Evolutionary conservation across 2,329 filamentous ascomycete genomes (phyloP), one percentile per base, ranked within the genome.

Genomic region (Xylaria sp.): DNA sequence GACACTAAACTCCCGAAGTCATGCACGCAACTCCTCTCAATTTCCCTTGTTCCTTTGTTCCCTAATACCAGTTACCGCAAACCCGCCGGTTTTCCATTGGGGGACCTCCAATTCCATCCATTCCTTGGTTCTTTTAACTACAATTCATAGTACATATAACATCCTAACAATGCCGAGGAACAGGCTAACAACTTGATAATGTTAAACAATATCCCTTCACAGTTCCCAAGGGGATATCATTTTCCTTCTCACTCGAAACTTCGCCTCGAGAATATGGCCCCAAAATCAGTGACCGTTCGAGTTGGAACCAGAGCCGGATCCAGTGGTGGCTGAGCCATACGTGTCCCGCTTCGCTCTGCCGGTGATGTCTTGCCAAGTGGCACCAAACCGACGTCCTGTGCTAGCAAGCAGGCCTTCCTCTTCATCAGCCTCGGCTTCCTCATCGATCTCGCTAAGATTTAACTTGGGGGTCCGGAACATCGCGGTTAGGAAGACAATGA

Each of bases 381-480:
- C 93, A 49, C 92, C 91, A 72, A 97, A 94, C 36, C 93, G 86
- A 64, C 93, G 83, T 5, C 93, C 89, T 0, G 94, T 97, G 73
- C 89, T 93, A 0, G 93, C 93, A 53, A 99, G 82, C 55, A 99
- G 82, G 11, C 94, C 93, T 81, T 99, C 96, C 76, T 99, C 96
- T 77, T 98, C 96, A 20, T 95, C 94, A 33, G 90, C 92, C 78
- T 97, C 93, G 17, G 94, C 90, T 76, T 97, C 94, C 68, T 95
- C 92, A 71, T 98, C 96, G 7, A 96, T 78, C 74, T 94, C 89
- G 51, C 87, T 86, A 63, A 95, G 84, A 73, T 95, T 89, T 39
- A 97, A 79, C 75, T 86, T 90, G 0, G 95, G 94, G 1, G 93
- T 89, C 47, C 91, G 89, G 84, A 98, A 90, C 0, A 97, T 81